Base-by-base conservation (phyloP, 257 asterid species). In the Solanum lignicaule region DNA sequence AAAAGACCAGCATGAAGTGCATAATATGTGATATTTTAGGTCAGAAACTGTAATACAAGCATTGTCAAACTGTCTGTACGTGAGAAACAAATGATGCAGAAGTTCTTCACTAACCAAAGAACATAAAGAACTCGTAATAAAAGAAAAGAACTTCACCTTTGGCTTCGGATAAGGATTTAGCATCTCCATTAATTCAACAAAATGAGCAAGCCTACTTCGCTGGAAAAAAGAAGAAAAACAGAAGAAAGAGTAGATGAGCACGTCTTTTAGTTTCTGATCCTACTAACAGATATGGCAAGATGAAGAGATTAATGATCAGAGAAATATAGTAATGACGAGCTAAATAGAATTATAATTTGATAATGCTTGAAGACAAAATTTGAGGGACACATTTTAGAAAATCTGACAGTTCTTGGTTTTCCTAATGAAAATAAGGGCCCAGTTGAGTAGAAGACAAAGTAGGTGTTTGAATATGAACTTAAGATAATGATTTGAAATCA, bases 151-250 rank as follows among this genome's bases (percentile, higher is more conserved):
- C 87, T 68, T 46, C 86, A 97, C 99, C 97, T 90, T 93, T 78
- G 98, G 97, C 88, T 89, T 97, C 75, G 99, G 91, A 91, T 92
- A 93, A 83, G 97, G 96, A 89, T 93, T 95, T 83, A 95, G 87
- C 98, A 97, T 95, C 93, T 95, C 99, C 98, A 95, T 94, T 85
- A 95, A 91, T 89, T 95, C 98, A 39, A 97, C 86, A 90, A 97
- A 94, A 90, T 97, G 95, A 41, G 98, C 98, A 72, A 97, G 94
- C 93, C 90, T 94, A 85, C 95, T 91, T 81, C 98, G 92, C 99
- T 97, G 96, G 46, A 89, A 87, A 86, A 32, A 75, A 81, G 87
- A 90, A 71, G 39, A 25, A 21, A 25, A 55, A 20, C 35, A 83
- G 84, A 75, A 38, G 72, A 65, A 25, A 74, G 48, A 85, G 66